Percentiles rank a stretch among this genome's conserved stretches.
Conservation (phyloP, 768 basidiomycete genomes). For the Boletus pseudo-olivaceus region DNA sequence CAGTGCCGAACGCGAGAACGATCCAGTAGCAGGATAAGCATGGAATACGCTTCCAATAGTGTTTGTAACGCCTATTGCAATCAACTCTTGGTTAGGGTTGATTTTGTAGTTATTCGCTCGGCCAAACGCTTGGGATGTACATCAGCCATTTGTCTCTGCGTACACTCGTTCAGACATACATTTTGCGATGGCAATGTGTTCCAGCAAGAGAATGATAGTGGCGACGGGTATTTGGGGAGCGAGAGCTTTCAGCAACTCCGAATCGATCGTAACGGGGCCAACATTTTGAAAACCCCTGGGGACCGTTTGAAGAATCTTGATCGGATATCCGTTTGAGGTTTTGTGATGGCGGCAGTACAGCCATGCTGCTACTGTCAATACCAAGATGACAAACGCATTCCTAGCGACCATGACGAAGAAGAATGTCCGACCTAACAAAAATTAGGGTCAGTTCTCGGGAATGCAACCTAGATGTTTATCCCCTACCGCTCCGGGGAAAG, state of each 20-base stretch:
- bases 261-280: slow-evolving; percentile 42
- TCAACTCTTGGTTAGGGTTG: slow-evolving; percentile 89
- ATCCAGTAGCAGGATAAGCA: slow-evolving; percentile 96
- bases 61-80: slow-evolving; percentile 97
- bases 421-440: slow-evolving; percentile 52
- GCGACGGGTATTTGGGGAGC: slow-evolving; percentile 76
- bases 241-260: slow-evolving; percentile 59
- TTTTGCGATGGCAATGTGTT: slow-evolving; percentile 97
- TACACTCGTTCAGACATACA: slow-evolving; percentile 44
- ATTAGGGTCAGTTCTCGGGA: background rate
- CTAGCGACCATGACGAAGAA: slow-evolving; percentile 79
- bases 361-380: slow-evolving; percentile 87
- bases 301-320: slow-evolving; percentile 79
- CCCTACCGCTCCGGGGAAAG: slow-evolving; percentile 60
- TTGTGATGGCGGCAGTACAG: slow-evolving; percentile 68
- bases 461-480: background rate
- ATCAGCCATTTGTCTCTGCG: slow-evolving; percentile 8
- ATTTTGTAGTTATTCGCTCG: slow-evolving; percentile 94
- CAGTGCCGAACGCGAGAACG: slow-evolving; percentile 96
- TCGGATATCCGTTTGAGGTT: slow-evolving; percentile 64
- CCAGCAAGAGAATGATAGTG: slow-evolving; percentile 85
- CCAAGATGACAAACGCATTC: slow-evolving; percentile 83
- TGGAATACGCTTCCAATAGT: slow-evolving; percentile 84
- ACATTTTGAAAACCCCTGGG: slow-evolving; percentile 78
- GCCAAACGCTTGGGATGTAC: slow-evolving; percentile 70